phyloP scores from a whole-genome alignment of 805 yeast genomes.

The Blastobotrys robertii region DNA sequence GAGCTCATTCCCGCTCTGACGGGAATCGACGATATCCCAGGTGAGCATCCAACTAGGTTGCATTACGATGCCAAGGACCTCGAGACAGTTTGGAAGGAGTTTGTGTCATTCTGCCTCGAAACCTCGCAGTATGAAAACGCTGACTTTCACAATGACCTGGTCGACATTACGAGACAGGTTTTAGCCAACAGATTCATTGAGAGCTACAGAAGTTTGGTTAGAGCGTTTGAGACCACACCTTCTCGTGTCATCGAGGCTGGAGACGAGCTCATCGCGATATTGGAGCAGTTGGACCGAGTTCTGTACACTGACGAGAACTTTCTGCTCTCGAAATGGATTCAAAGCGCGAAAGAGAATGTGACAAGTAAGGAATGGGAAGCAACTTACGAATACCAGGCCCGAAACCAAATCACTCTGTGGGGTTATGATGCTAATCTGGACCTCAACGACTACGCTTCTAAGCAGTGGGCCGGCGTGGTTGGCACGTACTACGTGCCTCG shows the following conservation, averaged over 20 bases:
- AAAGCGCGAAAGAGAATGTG: conserved; percentile 4
- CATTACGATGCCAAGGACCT: conserved; percentile 5
- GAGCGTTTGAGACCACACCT: background rate
- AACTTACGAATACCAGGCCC: conserved; percentile 10
- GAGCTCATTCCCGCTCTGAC: conserved; percentile 7
- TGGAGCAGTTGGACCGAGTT: conserved; percentile 7
- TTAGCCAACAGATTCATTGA: conserved; percentile 9
- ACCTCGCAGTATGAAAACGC: conserved; percentile 3
- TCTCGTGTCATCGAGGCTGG: background rate
- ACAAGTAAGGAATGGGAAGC: conserved; percentile 1
- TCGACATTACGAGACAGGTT: conserved; percentile 11
- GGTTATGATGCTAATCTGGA: conserved; percentile 7
- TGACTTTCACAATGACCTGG: conserved; percentile 10
- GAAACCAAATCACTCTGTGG: conserved; percentile 13
- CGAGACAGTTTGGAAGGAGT: conserved; percentile 5
- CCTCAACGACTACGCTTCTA: conserved; percentile 10
- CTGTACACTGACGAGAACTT: conserved; percentile 10
- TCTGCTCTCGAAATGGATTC: conserved; percentile 8
- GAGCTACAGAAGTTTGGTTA: conserved; percentile 5
- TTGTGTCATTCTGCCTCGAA: conserved; percentile 2
- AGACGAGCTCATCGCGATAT: conserved; percentile 1
- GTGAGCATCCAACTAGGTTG: conserved; percentile 7
- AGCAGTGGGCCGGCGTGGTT: conserved; percentile 14
- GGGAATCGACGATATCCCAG: conserved; percentile 6
- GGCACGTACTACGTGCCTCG: conserved; percentile 8